Conservation (phyloP, 495 filamentous ascomycete genomes). For the Penicillium chermesinum region DNA sequence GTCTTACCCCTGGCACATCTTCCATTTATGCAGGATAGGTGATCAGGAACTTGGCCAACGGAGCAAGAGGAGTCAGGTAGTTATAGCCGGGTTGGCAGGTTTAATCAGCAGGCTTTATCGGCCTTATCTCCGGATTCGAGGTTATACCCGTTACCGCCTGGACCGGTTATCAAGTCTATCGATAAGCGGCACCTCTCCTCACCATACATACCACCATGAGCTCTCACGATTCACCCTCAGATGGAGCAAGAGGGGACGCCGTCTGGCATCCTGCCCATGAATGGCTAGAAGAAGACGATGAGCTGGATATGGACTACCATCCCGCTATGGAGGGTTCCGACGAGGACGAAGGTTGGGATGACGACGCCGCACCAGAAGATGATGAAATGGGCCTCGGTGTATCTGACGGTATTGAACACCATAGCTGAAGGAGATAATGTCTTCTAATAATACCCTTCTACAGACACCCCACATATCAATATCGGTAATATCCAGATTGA, state of each 20-base stretch:
- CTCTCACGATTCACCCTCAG: conserved; percentile 6
- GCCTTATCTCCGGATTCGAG: too few relatives aligned
- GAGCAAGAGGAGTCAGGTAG: too few relatives aligned
- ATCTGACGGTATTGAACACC: conserved; percentile 27
- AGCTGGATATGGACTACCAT: conserved; percentile 18
- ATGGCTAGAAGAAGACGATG: conserved; percentile 40
- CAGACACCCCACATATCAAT: conserved; percentile 25
- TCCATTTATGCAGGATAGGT: too few relatives aligned
- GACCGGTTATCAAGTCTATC: conserved; percentile 9
- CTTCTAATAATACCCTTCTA: neutral
- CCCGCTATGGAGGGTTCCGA: conserved; percentile 13
- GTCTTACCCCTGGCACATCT: too few relatives aligned
- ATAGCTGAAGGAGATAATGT: conserved; percentile 12
- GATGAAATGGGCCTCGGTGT: conserved; percentile 43
- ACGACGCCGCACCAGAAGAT: conserved; percentile 35
- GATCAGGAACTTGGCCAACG: too few relatives aligned
- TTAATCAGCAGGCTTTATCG: too few relatives aligned
- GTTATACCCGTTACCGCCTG: neutral
- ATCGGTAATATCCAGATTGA: conserved; percentile 46
- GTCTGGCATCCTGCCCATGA: conserved; percentile 38
- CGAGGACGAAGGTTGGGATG: conserved; percentile 18
- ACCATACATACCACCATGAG: conserved; percentile 16
- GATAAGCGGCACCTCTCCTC: conserved; percentile 26
- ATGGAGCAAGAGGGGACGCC: conserved; percentile 8
- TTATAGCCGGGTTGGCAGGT: too few relatives aligned